Evolutionary conservation across 2,329 filamentous ascomycete species (phyloP).

Genomic region (Fusarium torreyae): DNA sequence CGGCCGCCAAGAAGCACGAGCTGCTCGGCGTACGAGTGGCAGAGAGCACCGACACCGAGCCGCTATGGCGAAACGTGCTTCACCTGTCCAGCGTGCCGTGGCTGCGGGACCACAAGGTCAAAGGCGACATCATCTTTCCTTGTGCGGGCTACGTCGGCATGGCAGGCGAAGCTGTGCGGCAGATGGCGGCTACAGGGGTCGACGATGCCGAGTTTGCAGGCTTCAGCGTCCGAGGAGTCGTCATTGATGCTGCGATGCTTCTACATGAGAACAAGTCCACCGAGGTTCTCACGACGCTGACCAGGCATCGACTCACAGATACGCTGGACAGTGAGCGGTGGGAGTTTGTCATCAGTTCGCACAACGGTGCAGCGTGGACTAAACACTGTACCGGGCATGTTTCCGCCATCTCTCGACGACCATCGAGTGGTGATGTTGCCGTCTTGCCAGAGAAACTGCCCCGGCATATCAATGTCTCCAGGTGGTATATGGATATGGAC

Average conservation of each 20-base stretch:
- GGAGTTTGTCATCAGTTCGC: slow-evolving; percentile 51
- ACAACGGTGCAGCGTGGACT: slow-evolving; percentile 44
- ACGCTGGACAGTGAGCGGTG: slow-evolving; percentile 49
- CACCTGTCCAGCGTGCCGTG: slow-evolving; percentile 54
- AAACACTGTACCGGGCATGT: slow-evolving; percentile 43
- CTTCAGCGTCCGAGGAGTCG: slow-evolving; percentile 45
- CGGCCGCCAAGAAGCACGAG: slow-evolving; percentile 24
- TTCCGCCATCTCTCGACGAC: slow-evolving; percentile 9
- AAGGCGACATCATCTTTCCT: slow-evolving; percentile 60
- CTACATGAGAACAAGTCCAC: slow-evolving; percentile 45
- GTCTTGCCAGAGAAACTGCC: slow-evolving; percentile 10
- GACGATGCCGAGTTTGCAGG: slow-evolving; percentile 23
- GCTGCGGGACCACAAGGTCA: slow-evolving; percentile 61
- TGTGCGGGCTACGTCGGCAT: slow-evolving; percentile 57
- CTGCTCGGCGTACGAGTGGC: slow-evolving; percentile 40
- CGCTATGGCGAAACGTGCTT: slow-evolving; percentile 46
- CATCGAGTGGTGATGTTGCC: slow-evolving; percentile 11
- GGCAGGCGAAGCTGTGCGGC: slow-evolving; percentile 46
- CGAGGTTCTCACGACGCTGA: slow-evolving; percentile 54
- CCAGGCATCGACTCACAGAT: slow-evolving; percentile 44
- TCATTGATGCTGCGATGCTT: slow-evolving; percentile 52
- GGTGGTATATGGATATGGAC: slow-evolving; percentile 18
- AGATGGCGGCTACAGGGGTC: slow-evolving; percentile 23
- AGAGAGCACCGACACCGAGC: slow-evolving; percentile 39
- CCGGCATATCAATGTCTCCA: slow-evolving; percentile 3